Evolutionary conservation across 108 stramenopile species (phyloP), one percentile per base, ranked within the genome.

Genomic region (Licmophora abbreviata): DNA sequence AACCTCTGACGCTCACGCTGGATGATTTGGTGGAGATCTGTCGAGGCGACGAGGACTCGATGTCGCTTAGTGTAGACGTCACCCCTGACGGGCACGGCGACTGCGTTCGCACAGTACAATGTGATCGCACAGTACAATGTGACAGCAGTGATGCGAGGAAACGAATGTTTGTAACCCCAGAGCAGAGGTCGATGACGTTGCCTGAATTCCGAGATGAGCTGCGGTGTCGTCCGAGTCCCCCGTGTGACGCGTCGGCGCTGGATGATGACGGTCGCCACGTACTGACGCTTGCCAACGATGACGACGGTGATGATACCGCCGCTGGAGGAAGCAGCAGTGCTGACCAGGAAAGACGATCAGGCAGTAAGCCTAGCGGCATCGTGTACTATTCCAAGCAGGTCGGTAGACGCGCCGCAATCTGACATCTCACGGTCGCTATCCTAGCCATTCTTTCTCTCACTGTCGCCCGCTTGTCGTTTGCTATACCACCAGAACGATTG

Each of bases 31-130:
- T 73, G 14, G 52, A 48, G 15, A 43, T 47, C 0, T 63, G 56
- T 37, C n/a, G n/a, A n/a, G n/a, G n/a, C n/a, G n/a, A n/a, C n/a
- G 61, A 54, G 32, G 56, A 58, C 37, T 30, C 40, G 0, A 36
- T 63, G 32, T 54, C 64, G 46, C 20, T 77, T 22, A 48, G 38
- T 10, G 89, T 92, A 10, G 83, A 96, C 64, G 88, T 92, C 1
- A 92, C 95, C 4, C 95, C 95, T 27, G 86, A 91, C 63, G 95
- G 95, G 0, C 88, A 88, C 46, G 95, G 88, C 0, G 95, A 96
- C 69, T 70, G 80, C 40, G 54, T 89, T 18, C 65, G 81, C 29
- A 66, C 34, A 25, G 79, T n/a, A n/a, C n/a, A n/a, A n/a, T n/a
- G n/a, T n/a, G n/a, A n/a, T n/a, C n/a, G n/a, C 80, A 29, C 42